Evolutionary conservation across 208 protist species (phyloP), one percentile per base, ranked within the genome.

Genomic region (Trypanosoma platydactyli): DNA sequence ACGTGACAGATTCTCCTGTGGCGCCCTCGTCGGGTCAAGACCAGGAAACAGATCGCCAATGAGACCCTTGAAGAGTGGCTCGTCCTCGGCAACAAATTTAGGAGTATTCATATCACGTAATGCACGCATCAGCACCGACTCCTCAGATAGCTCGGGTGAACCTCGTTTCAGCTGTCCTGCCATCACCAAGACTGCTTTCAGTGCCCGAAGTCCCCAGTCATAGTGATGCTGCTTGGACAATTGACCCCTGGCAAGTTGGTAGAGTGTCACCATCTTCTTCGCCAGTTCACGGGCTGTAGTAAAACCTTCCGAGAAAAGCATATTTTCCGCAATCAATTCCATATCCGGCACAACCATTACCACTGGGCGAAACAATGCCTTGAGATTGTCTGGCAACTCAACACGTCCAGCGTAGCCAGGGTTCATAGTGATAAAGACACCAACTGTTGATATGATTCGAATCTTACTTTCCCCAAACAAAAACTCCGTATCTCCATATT

Each of bases 351-450:
- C 94, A 18, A 99, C 97, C 98, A 99, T 99, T 50, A 99, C 97
- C 24, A 99, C 97, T 7, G 98, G 97, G 45, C 99, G 91, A 82
- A 99, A 99, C 35, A 99, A 89, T 0, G 98, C 95, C 87, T 99
- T 99, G 22, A 99, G 80, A 77, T 99, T 99, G 73, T 99, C 98
- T 1, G 98, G 98, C 55, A 99, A 85, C 83, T 99, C 98, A 1
- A 98, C 93, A 62, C 98, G 94, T 41, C 98, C 98, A n/a, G 98
- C 98, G 79, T 99, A 99, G 64, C 98, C 98, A 3, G 98, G 98
- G 77, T 99, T 99, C 98, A 99, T 99, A 25, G 98, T 99, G 76
- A 99, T 99, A 84, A 99, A 99, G 40, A 98, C 94, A 75, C 98
- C 98, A 35, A 98, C 88, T 2, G 92, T 98, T 18, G 82, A 75